Evolutionary conservation across 495 filamentous ascomycete genomes (phyloP), one percentile per base, ranked within the genome.

Genomic region (Podospora fimiseda): DNA sequence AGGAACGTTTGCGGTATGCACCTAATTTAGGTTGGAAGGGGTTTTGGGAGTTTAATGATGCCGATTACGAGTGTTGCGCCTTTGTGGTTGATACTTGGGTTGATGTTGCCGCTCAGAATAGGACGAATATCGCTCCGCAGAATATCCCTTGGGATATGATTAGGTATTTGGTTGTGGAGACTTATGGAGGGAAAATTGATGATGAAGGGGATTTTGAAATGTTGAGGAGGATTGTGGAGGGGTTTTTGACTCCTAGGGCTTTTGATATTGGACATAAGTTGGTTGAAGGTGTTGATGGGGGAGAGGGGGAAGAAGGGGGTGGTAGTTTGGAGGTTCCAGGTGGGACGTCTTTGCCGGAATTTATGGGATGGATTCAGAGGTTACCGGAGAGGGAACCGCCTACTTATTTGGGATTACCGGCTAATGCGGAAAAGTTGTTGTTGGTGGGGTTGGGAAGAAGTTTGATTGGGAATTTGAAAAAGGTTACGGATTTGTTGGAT

Each of bases 21-120:
- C 94, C 93, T 2, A 93, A 80, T 47, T 78, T 99, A 50, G 93
- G 93, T 48, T 97, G 94, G 93, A 95, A 95, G 74, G 89, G 89
- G 51, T 95, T 95, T 79, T 99, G 93, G 93, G 93, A 99, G 73
- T 99, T 99, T 66, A 99, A 99, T 64, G 93, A 99, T 68, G 95
- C 91, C 59, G 93, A 98, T 71, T 97, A 97, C 66, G 91, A 99
- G 75, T 97, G 93, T 74, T 95, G 86, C 14, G 89, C 89, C 49
- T 89, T 86, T 70, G 91, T 99, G 47, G 93, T 99, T 52, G 94
- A 99, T 68, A 86, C 85, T 48, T 99, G 94, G 93, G 77, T 96
- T 51, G 89, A 96, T 56, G 71, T 77, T 1, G 82, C 89, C 18
- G 88, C 91, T 4, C 78, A 82, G 52, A 88, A 84, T 48, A 85